A percentile compares a stretch with the other conserved stretches of the same genome.
Conservation (phyloP, 2,329 filamentous ascomycete species). For the Ophiostoma ips region DNA sequence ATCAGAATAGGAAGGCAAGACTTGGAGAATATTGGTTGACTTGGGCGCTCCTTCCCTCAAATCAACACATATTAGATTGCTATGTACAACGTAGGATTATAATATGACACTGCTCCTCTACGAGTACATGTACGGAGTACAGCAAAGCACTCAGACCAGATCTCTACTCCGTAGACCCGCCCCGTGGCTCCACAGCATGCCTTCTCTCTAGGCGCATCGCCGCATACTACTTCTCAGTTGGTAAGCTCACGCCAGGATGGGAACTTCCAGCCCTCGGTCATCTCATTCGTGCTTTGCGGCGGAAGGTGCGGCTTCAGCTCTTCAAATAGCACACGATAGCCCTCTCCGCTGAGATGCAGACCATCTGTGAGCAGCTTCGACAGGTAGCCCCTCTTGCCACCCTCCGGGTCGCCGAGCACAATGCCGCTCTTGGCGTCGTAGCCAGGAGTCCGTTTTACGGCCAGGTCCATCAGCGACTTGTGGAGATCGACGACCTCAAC, state of each 20-base stretch:
- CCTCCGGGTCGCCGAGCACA: conserved; percentile 35
- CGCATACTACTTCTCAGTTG: too few relatives aligned
- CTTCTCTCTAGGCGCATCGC: too few relatives aligned
- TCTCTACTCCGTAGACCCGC: too few relatives aligned
- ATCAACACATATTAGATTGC: too few relatives aligned
- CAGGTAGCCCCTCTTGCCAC: conserved; percentile 35
- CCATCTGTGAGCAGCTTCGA: conserved; percentile 41
- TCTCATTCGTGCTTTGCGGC: conserved; percentile 25
- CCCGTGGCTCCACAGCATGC: too few relatives aligned
- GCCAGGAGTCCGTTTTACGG: conserved; percentile 38
- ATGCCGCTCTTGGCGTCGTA: conserved; percentile 36
- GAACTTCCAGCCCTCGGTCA: conserved; percentile 24
- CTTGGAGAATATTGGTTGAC: too few relatives aligned
- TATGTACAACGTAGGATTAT: too few relatives aligned
- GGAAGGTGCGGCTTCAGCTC: conserved; percentile 34
- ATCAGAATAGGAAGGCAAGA: too few relatives aligned
- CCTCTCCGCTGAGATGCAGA: conserved; percentile 40
- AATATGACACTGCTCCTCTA: too few relatives aligned
- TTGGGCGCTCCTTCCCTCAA: too few relatives aligned
- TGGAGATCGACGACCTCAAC: conserved; percentile 68
- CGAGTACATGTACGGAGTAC: too few relatives aligned
- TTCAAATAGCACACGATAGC: conserved; percentile 39
- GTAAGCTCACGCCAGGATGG: conserved; percentile 31
- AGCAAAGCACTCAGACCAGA: too few relatives aligned
- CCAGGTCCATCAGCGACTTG: conserved; percentile 62